phyloP scores from a whole-genome alignment of 164 flowering plant species.

The Tetrastigma voinierianum region DNA sequence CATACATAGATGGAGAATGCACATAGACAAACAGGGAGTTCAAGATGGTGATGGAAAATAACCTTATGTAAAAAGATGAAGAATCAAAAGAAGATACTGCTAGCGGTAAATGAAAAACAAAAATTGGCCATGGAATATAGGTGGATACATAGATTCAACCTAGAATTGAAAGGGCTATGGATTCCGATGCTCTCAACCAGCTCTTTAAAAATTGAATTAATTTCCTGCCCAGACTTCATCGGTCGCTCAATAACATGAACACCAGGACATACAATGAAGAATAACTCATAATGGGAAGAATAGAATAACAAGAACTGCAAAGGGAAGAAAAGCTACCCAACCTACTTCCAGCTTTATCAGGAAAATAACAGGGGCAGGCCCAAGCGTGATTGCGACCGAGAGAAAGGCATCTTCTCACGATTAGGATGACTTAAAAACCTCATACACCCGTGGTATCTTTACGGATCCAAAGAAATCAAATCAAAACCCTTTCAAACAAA shows the following conservation, averaged over 20 bases:
- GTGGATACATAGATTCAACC: conserved; percentile 42
- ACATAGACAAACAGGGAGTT: not conserved
- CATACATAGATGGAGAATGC: too few relatives aligned
- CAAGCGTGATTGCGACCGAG: too few relatives aligned
- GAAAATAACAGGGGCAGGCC: too few relatives aligned
- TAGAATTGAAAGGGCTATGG: conserved; percentile 33
- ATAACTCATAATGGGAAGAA: not conserved
- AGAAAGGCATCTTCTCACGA: too few relatives aligned
- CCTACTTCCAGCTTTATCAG: too few relatives aligned
- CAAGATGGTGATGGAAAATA: not conserved
- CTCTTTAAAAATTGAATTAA: conserved; percentile 41
- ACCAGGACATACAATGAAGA: conserved; percentile 6
- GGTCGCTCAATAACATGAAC: conserved; percentile 19
- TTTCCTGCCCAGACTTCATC: conserved; percentile 50
- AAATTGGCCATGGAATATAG: conserved; percentile 17
- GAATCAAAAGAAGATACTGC: not conserved
- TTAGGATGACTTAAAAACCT: too few relatives aligned
- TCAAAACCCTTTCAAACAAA: too few relatives aligned
- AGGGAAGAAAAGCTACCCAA: not conserved
- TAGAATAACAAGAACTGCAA: not conserved
- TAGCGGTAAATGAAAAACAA: not conserved
- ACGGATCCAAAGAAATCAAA: too few relatives aligned
- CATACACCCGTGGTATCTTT: too few relatives aligned
- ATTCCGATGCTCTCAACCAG: conserved; percentile 51
- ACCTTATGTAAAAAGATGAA: not conserved